A percentile compares a stretch with the other conserved stretches of the same genome.
Evolutionary conservation across 768 basidiomycete genomes (phyloP).

Genomic region (Chalciporus sphaerocephalus): DNA sequence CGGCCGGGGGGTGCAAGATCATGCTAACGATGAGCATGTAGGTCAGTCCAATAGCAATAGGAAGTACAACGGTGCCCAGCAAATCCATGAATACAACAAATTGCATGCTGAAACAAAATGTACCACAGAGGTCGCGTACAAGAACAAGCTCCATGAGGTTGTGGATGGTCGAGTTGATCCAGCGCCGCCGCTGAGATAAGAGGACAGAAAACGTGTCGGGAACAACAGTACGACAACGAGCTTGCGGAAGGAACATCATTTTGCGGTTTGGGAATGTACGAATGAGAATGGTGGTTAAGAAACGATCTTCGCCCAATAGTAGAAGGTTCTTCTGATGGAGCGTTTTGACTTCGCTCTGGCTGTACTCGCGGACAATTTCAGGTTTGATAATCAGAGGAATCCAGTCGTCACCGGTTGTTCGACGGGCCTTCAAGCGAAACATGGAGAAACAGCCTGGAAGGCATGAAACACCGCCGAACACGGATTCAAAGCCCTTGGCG

Average conservation of each 20-base stretch:
- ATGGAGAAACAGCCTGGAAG: constrained; percentile 99
- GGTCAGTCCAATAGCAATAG: constrained; percentile 89
- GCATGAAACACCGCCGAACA: constrained; percentile 99
- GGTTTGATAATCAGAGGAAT: constrained; percentile 95
- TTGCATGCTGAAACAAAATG: constrained; percentile 99
- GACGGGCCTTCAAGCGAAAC: constrained; percentile 96
- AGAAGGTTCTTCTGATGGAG: constrained; percentile 97
- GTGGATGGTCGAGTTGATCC: constrained; percentile 99
- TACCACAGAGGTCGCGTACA: constrained; percentile 95
- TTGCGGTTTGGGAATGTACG: constrained; percentile 98
- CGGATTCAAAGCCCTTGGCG: constrained; percentile 97
- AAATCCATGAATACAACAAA: constrained; percentile 99
- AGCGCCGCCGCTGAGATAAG: constrained; percentile 93
- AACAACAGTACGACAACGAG: constrained; percentile 89
- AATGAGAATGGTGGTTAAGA: constrained; percentile 92
- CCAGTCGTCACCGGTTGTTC: constrained; percentile 89
- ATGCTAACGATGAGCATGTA: constrained; percentile 82
- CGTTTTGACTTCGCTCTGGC: constrained; percentile 88
- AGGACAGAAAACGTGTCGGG: constrained; percentile 93
- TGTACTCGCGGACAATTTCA: constrained; percentile 96
- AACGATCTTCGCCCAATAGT: constrained; percentile 96
- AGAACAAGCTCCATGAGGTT: constrained; percentile 98
- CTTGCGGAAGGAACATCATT: constrained; percentile 99
- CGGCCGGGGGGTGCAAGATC: constrained; percentile 72
- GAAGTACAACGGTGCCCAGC: constrained; percentile 85